Evolutionary conservation across 2,329 filamentous ascomycete species (phyloP), one percentile per base, ranked within the genome.

Genomic region (Chaetomiaceae sp.): DNA sequence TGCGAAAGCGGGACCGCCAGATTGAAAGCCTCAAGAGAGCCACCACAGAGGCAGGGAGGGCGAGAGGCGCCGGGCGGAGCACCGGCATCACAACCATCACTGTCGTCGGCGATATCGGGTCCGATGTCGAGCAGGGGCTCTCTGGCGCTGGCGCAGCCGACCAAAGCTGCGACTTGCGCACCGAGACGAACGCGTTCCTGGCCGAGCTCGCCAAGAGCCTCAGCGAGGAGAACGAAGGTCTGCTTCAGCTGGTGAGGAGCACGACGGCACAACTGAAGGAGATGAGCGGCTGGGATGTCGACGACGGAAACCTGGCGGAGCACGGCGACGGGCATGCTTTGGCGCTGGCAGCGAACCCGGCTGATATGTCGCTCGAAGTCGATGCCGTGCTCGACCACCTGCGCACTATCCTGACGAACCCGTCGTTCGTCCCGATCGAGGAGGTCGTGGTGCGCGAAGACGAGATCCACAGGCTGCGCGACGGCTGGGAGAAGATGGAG

Each of bases 401-500:
- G 57, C 81, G 87, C 58, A 86, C 79, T 2, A 81, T 99, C 33
- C 75, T 99, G 39, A 96, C 90, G 8, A 97, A 97, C 63, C 93
- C 93, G 1, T 95, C 91, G 2, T 99, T 97, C 66, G 93, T 96
- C 13, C 88, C 92, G 0, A 82, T 97, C 19, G 93, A 97, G 62
- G 93, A 97, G 66, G 89, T 99, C 2, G 85, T 95, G 63, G 72
- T 90, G n/a, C 83, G 92, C 48, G 92, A 99, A 57, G 86, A 95
- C 53, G 91, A 96, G 66, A 97, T 99, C 57, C 77, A 79, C 46
- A 81, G 88, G 45, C 74, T 99, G 42, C 83, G 89, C 48, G 81
- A 86, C 49, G 89, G 91, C 14, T 95, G 92, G 86, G 87, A 95
- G 65, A 90, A 87, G 69, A 96, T 97, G 88, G 91, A 97, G 67